Conservation (phyloP, 1,284 basidiomycete genomes). For the Anthracocystis walkeri region DNA sequence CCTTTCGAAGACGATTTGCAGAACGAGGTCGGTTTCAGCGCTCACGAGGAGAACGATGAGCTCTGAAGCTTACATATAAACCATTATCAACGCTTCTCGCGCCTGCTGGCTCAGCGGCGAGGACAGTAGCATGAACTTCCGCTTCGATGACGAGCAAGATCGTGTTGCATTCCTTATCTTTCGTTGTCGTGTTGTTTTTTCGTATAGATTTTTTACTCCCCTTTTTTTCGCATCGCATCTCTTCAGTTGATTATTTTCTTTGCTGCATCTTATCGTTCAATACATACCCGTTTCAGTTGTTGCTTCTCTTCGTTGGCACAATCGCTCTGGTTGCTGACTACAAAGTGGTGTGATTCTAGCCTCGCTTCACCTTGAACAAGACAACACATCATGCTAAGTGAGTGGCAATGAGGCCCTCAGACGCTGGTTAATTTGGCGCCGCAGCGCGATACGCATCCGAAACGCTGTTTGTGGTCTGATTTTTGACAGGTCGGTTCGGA, state of each 20-base stretch:
- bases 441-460: background rate
- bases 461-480: slow-evolving; percentile 10
- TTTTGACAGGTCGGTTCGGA: slow-evolving; percentile 3
- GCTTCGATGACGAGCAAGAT: background rate
- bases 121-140: background rate
- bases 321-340: background rate
- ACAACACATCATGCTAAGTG: no score
- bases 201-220: slow-evolving; percentile 5
- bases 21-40: background rate
- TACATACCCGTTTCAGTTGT: background rate
- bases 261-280: background rate
- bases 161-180: slow-evolving; percentile 9
- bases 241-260: background rate
- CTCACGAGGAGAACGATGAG: slow-evolving; percentile 23
- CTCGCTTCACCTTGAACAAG: no score
- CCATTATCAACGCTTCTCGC: background rate
- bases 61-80: slow-evolving; percentile 9
- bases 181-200: background rate
- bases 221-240: slow-evolving; percentile 12
- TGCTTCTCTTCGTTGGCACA: background rate
- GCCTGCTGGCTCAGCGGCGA: background rate
- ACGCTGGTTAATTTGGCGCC: background rate
- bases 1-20: slow-evolving; percentile 23
- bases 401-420: no score
- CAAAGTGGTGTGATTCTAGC: background rate